Percentiles rank a stretch among this genome's conserved stretches.
phyloP scores from a whole-genome alignment of 2,329 filamentous ascomycete species.

The Trichoderma breve region DNA sequence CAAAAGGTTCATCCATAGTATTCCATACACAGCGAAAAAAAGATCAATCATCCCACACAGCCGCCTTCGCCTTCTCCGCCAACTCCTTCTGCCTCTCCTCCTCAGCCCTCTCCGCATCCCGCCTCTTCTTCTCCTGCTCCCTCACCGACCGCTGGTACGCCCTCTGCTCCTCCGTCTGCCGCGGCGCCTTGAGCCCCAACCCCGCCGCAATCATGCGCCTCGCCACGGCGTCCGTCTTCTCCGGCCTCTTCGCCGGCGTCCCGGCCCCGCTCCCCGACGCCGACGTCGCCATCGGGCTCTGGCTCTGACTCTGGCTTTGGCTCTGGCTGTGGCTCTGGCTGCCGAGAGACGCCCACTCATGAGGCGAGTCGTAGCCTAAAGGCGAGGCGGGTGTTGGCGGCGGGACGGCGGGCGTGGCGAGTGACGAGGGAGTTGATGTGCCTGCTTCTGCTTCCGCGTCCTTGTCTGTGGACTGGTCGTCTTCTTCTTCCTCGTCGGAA shows the following conservation, averaged over 20 bases:
- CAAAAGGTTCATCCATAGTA: background rate
- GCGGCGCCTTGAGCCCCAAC: conserved; percentile 75
- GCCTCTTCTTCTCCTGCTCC: conserved; percentile 78
- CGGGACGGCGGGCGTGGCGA: background rate
- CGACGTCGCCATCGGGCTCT: background rate
- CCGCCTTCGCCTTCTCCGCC: conserved; percentile 72
- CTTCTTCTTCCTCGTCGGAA: conserved; percentile 29
- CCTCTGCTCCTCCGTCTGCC: conserved; percentile 81
- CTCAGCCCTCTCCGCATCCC: conserved; percentile 68
- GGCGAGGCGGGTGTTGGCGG: conserved; percentile 6
- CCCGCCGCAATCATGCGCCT: conserved; percentile 86
- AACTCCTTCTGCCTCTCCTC: conserved; percentile 60
- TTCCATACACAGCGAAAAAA: background rate
- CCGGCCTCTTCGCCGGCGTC: conserved; percentile 53
- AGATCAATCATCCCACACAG: conserved; percentile 77
- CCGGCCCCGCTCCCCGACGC: conserved; percentile 23
- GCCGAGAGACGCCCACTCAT: conserved; percentile 16
- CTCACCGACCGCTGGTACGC: conserved; percentile 80
- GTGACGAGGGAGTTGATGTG: background rate
- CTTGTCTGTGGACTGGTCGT: conserved; percentile 17
- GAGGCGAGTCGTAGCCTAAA: conserved; percentile 23
- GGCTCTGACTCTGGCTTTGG: background rate
- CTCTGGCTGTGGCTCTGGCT: background rate
- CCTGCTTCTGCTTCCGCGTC: conserved; percentile 24
- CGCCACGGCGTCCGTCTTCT: conserved; percentile 92